Evolutionary conservation across 2,329 filamentous ascomycete genomes (phyloP), one percentile per base, ranked within the genome.

Genomic region (Xylariaceae sp.): DNA sequence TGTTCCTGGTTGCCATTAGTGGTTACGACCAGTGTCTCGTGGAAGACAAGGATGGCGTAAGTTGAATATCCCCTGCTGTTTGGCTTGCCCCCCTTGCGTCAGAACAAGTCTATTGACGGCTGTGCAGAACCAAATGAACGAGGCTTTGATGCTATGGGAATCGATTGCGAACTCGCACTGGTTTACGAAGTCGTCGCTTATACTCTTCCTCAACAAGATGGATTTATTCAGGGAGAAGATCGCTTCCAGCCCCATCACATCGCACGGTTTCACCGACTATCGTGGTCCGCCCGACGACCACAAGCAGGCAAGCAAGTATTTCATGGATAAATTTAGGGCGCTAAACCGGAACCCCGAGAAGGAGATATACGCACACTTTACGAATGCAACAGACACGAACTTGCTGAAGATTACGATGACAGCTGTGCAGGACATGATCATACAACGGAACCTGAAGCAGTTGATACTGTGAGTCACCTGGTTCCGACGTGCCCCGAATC

Each of bases 1-100:
- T 97, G 33, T 97, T 97, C 75, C 82, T 97, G 62, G 93, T 96
- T 46, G 92, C 93, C 41, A 92, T 97, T 64, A 96, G 92, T 60
- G 93, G 93, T 55, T 97, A 97, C 72, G 93, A 97, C 70, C 94
- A 97, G 73, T 96, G 92, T 67, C 77, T 97, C 42, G 91, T 97
- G 3, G 93, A 97, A 75, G 93, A 97, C 72, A 92, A 96, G 73
- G 94, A 96, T 71, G 92, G 92, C 59, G 92, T 96, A 80, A 77
- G 91, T 79, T 42, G 55, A 42, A 15, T 2, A 15, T 46, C 15
- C 15, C 45, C 9, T 40, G 21, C 24, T 26, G 3, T 50, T n/a
- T 46, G 13, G 15, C 47, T 7, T 29, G 39, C 16, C 20, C 16
- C 20, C 23, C 16, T 26, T 18, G 4, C 44, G 29, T 26, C 11